phyloP scores from a whole-genome alignment of 306 rosid genomes.

The Hippophae rhamnoides region DNA sequence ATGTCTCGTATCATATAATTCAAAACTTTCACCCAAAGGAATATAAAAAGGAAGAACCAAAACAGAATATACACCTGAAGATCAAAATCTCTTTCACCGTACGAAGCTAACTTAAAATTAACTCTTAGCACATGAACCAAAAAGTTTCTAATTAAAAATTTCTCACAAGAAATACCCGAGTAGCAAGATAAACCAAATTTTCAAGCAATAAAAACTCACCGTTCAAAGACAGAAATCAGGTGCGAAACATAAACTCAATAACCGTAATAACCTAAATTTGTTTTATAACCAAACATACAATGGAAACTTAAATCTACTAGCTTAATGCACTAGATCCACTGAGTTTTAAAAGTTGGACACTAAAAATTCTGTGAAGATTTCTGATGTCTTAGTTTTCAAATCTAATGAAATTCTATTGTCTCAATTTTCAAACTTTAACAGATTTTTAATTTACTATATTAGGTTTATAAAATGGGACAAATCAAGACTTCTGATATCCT shows the following conservation, averaged over 20 bases:
- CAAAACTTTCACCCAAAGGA: slow-evolving; percentile 4
- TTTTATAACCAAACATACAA: slow-evolving; percentile 1
- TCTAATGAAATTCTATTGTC: too few species aligned
- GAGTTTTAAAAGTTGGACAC: too few species aligned
- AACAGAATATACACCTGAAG: background rate
- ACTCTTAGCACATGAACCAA: background rate
- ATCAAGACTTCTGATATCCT: too few species aligned
- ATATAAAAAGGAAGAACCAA: background rate
- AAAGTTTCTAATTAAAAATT: background rate
- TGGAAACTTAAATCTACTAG: background rate
- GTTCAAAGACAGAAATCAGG: slow-evolving; percentile 1
- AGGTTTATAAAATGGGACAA: too few species aligned
- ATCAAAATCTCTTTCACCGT: slow-evolving; percentile 4
- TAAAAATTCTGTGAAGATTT: too few species aligned
- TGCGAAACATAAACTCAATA: slow-evolving; percentile 15
- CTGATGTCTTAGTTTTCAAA: too few species aligned
- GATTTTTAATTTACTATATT: too few species aligned
- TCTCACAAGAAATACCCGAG: background rate
- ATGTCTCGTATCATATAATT: background rate
- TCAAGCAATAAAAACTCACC: background rate
- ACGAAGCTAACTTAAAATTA: background rate
- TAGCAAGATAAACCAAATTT: background rate
- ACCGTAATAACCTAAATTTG: background rate
- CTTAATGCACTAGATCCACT: too few species aligned
- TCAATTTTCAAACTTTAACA: too few species aligned